Base-by-base conservation (phyloP, 805 yeast genomes). In the Saccharomycopsis guyanensis region DNA sequence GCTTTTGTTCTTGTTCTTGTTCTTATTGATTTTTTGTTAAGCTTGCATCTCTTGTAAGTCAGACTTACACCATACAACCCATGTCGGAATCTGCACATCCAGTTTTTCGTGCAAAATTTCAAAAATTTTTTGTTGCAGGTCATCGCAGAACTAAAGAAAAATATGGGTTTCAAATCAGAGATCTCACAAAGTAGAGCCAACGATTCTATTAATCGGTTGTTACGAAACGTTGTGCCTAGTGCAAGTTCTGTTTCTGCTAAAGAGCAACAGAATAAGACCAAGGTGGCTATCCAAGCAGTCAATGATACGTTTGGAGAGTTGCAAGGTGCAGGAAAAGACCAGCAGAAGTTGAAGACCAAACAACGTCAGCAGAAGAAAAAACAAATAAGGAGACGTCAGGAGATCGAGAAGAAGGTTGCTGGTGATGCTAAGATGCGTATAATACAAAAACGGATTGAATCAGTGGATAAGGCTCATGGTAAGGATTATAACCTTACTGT, bases 191-290 rank as follows among this genome's bases (percentile, higher is more conserved):
- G 56, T 10, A 69, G 66, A 46, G 70, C 73, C 0, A 61, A 62
- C 16, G 47, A 55, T 7, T 68, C 72, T 0, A 71, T 74, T n/a
- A 69, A 68, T 51, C 64, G 61, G 46, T 61, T 75, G 7, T 54
- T 70, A 24, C 56, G 62, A 25, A 52, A 52, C 7, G 54, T 69
- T 4, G 55, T 69, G 7, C 73, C 73, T 6, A 70, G 70, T 20
- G 61, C 65, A 40, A 16, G 32, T 12, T 40, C 52, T 7, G 31
- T 39, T 23, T 46, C 56, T 6, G 53, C 51, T 24, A 38, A 55
- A n/a, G 16, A 34, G 46, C 49, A 29, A 34, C 40, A 23, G 42
- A 10, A 25, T 10, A 42, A 31, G 38, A 37, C 29, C 25, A 36
- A n/a, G 43, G 45, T 69, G 3, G 57, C 63, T 31, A 66, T 70